Evolutionary conservation across 176 grass and related monocot species (phyloP).

Genomic region (Eragrostis nindensis): DNA sequence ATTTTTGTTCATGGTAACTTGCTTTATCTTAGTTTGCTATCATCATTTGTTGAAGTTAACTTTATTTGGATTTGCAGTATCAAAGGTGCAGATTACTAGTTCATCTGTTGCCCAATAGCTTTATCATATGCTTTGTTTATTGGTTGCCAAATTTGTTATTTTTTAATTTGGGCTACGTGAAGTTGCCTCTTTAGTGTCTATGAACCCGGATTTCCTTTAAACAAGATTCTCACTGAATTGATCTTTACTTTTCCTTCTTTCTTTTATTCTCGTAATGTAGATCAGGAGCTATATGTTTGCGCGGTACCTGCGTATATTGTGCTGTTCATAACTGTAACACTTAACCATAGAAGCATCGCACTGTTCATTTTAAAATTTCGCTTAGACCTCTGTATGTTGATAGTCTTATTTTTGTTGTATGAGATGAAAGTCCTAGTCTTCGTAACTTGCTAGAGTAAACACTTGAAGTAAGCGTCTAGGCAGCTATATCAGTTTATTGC

Average conservation of each 20-base stretch:
- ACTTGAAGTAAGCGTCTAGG: slow-evolving; percentile 3
- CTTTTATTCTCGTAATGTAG: slow-evolving; percentile 30
- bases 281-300: slow-evolving; percentile 15
- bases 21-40: slow-evolving; percentile 29
- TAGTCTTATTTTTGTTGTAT: slow-evolving; percentile 3
- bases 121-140: background rate
- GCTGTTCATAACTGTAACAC: background rate
- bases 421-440: slow-evolving; percentile 18
- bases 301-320: background rate
- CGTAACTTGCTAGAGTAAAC: slow-evolving; percentile 28
- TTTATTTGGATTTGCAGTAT: slow-evolving; percentile 1
- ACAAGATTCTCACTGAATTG: background rate
- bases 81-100: background rate
- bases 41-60: background rate
- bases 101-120: slow-evolving; percentile 4
- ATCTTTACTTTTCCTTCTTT: background rate
- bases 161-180: background rate
- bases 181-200: slow-evolving; percentile 32
- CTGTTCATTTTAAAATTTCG: slow-evolving; percentile 14
- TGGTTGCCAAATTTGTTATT: slow-evolving; percentile 2
- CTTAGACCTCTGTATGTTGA: slow-evolving; percentile 8
- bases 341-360: slow-evolving; percentile 8
- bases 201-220: slow-evolving; percentile 15
- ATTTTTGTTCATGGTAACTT: slow-evolving; percentile 82
- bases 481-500: background rate